Evolutionary conservation across 192 early-diverging fungal species (phyloP).

Genomic region (Coemansia sp.): DNA sequence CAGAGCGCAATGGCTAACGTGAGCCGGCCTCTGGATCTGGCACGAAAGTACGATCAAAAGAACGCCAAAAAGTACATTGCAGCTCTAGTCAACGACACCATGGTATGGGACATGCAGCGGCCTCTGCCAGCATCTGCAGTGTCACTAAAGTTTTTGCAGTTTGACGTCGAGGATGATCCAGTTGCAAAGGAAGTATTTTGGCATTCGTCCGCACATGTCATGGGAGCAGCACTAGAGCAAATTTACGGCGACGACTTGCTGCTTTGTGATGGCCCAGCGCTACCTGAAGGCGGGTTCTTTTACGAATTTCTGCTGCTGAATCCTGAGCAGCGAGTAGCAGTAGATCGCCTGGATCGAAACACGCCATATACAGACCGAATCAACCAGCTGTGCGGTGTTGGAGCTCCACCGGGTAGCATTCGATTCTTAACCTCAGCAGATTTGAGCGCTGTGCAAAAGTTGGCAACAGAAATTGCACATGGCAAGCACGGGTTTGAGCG

Average conservation of each 20-base stretch:
- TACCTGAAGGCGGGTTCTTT: conserved; percentile 72
- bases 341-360: conserved; percentile 17
- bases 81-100: conserved; percentile 51
- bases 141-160: conserved; percentile 45
- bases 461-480: conserved; percentile 54
- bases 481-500: conserved; percentile 63
- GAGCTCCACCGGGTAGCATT: conserved; percentile 14
- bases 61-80: conserved; percentile 51
- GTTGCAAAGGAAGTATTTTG: conserved; percentile 55
- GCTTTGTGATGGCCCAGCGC: conserved; percentile 68
- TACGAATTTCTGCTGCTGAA: conserved; percentile 70
- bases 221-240: conserved; percentile 69
- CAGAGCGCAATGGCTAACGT: conserved; percentile 4
- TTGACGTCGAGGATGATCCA: conserved; percentile 33
- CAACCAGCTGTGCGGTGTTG: conserved; percentile 20
- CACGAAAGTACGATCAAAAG: conserved; percentile 45
- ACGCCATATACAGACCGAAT: conserved; percentile 24
- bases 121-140: conserved; percentile 36
- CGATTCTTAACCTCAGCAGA: conserved; percentile 56
- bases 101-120: conserved; percentile 55
- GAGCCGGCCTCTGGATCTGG: conserved; percentile 55
- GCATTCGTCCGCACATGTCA: conserved; percentile 69
- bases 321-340: neutral
- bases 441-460: conserved; percentile 49
- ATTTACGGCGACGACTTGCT: conserved; percentile 66